Evolutionary conservation across 73 alveolate species (phyloP), one percentile per base, ranked within the genome.

Genomic region (Stentor coeruleus): DNA sequence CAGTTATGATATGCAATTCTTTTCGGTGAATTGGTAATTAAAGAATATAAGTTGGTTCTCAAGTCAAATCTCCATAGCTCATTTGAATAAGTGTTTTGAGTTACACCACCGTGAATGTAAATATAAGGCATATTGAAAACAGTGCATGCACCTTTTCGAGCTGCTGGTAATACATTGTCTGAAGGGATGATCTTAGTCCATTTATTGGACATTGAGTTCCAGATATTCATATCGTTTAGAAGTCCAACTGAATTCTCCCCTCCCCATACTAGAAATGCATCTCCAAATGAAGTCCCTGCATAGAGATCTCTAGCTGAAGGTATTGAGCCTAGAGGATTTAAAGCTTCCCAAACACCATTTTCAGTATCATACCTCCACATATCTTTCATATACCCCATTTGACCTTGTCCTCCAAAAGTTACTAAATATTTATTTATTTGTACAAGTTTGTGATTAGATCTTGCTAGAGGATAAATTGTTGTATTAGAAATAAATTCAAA

Each of bases 381-480:
- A 39, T 75, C 83, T 6, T 75, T 39, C 15, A 75, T 14, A 1
- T 15, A 37, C 14, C 38, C 26, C 30, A 1, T 39, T 39, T 31
- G 11, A 75, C 39, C 15, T 6, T n/a, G 80, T 2, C 83, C 83
- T 39, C 83, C 83, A 33, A 75, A 75, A 75, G 39, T 40, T n/a
- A 20, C n/a, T 20, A 66, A 31, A 20, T 20, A 26, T 31, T 26
- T 15, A 11, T 66, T 31, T 20, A 66, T 66, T 1, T 37, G 49
- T 66, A 20, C 79, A 37, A 66, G n/a, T 66, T 37, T 0, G 39
- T 75, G 83, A 75, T 39, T 20, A 37, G 59, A 75, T 75, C 83
- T 75, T 39, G 77, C 74, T 3, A 33, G 30, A 14, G 83, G 83
- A 66, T n/a, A 14, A 15, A 66, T 0, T 14, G 14, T 66, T 30